Percentiles rank a stretch among this genome's conserved stretches.
phyloP scores from a whole-genome alignment of 208 protist genomes.

The Crithidia acanthocephali region DNA sequence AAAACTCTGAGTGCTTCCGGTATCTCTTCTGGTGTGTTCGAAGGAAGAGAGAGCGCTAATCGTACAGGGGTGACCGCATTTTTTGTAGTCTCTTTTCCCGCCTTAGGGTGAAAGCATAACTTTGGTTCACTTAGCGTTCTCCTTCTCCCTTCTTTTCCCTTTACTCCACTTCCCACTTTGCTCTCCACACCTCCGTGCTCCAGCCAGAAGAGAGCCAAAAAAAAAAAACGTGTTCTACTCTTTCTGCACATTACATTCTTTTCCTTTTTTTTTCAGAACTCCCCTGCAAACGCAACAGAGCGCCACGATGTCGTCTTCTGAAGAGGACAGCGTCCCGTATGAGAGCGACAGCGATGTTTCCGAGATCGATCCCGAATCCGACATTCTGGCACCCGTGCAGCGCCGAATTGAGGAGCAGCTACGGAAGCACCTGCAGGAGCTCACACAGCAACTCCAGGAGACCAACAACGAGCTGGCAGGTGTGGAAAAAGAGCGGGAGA shows the following conservation, averaged over 20 bases:
- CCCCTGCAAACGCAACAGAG: not conserved
- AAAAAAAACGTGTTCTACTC: too few species aligned
- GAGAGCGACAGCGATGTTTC: constrained; percentile 85
- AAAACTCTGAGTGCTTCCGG: too few species aligned
- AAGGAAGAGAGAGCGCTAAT: too few species aligned
- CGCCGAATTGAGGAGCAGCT: constrained; percentile 90
- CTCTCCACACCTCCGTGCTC: too few species aligned
- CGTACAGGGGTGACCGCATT: constrained; percentile 1
- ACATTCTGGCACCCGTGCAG: constrained; percentile 86
- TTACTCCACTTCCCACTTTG: not conserved
- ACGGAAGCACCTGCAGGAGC: constrained; percentile 83
- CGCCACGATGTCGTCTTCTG: constrained; percentile 28
- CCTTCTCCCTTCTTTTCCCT: constrained; percentile 3
- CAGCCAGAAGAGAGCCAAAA: too few species aligned
- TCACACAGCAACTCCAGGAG: constrained; percentile 87
- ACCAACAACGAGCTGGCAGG: constrained; percentile 76
- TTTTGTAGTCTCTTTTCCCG: not conserved
- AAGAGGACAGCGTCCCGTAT: constrained; percentile 52
- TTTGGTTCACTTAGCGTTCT: not conserved
- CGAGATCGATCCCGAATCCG: constrained; percentile 90
- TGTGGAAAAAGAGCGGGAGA: constrained; percentile 87
- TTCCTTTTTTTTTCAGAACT: constrained; percentile 10
- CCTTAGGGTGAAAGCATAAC: not conserved
- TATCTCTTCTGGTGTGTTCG: too few species aligned
- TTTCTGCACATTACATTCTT: not conserved